A percentile compares a stretch with the other conserved stretches of the same genome.
phyloP scores from a whole-genome alignment of 306 rosid genomes.

The Malus sylvestris region DNA sequence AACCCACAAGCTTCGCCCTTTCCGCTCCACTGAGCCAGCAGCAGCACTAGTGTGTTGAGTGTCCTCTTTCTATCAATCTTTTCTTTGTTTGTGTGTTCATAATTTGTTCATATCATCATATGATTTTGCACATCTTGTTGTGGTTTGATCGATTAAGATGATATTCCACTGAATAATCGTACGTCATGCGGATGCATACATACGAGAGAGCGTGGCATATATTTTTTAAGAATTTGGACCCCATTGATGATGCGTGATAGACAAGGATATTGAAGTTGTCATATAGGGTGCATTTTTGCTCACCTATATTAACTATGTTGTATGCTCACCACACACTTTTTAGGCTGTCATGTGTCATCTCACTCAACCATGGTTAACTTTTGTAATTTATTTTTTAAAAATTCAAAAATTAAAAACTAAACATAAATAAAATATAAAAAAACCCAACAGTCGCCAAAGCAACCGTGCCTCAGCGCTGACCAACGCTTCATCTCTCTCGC shows the following conservation, averaged over 20 bases:
- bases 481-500: no score
- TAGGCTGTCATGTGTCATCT: no score
- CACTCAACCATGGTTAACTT: no score
- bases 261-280: conserved; percentile 3
- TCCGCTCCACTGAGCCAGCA: conserved; percentile 18
- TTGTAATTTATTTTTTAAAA: no score
- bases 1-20: conserved; percentile 30
- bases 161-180: not conserved
- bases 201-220: not conserved
- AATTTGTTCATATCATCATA: conserved; percentile 16
- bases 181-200: conserved; percentile 44
- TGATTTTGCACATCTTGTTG: not conserved
- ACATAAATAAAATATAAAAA: no score
- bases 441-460: no score
- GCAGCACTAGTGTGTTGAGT: not conserved
- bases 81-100: conserved; percentile 18
- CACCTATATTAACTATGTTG: no score
- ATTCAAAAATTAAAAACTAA: no score
- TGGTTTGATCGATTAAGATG: not conserved
- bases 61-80: conserved; percentile 15
- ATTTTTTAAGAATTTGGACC: conserved; percentile 9
- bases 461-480: no score
- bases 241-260: not conserved
- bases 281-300: no score
- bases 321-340: no score